Evolutionary conservation across 2,329 filamentous ascomycete genomes (phyloP).

Genomic region (Colletotrichum tofieldiae): DNA sequence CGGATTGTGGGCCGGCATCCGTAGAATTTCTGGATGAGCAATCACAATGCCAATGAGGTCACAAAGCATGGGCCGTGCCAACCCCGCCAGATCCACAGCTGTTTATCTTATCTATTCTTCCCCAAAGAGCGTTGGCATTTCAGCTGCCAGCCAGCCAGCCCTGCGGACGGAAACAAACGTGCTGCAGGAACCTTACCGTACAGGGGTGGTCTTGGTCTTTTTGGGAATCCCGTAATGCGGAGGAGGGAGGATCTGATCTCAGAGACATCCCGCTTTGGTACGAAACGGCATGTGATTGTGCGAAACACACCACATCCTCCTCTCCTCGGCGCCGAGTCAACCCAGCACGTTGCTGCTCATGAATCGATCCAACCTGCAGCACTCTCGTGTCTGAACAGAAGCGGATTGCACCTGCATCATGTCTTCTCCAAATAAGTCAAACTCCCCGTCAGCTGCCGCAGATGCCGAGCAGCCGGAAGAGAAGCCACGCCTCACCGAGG

Average conservation of each 20-base stretch:
- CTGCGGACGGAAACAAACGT: conserved; percentile 36
- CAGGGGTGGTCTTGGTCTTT: conserved; percentile 25
- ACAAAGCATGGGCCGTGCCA: conserved; percentile 18
- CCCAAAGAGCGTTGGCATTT: conserved; percentile 1
- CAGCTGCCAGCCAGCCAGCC: conserved; percentile 33
- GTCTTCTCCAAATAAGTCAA: conserved; percentile 44
- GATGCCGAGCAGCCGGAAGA: conserved; percentile 55
- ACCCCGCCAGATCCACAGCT: conserved; percentile 41
- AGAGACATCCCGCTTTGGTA: conserved; percentile 13
- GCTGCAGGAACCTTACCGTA: conserved; percentile 41
- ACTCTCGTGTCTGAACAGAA: not conserved
- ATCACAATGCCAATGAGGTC: conserved; percentile 32
- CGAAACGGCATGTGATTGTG: conserved; percentile 39
- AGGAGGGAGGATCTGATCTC: conserved; percentile 28
- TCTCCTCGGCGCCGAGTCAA: not conserved
- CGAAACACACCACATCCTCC: conserved; percentile 26
- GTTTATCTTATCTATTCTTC: conserved; percentile 17
- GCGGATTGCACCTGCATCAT: conserved; percentile 14
- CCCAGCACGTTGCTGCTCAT: not conserved
- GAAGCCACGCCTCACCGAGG: conserved; percentile 67
- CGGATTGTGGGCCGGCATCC: conserved; percentile 22
- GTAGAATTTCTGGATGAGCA: conserved; percentile 37
- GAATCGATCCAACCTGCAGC: not conserved
- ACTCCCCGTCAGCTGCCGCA: conserved; percentile 35
- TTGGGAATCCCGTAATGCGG: conserved; percentile 20